Percentiles rank a stretch among this genome's conserved stretches.
Evolutionary conservation across 495 filamentous ascomycete species (phyloP).

Genomic region (Cladorrhinum samala): DNA sequence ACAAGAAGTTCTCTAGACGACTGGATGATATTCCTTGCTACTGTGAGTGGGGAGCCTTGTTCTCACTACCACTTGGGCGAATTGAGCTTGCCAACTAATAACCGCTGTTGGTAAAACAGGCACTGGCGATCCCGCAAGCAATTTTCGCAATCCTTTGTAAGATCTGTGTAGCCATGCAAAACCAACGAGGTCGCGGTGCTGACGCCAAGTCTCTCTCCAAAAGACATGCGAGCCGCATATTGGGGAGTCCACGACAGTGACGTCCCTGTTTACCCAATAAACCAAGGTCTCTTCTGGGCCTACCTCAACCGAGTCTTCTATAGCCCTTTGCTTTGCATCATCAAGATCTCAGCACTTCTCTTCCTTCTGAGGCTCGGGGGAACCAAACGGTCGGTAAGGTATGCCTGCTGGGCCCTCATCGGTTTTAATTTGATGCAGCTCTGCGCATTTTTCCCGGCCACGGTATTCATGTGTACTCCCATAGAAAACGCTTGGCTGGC

Average conservation of each 20-base stretch:
- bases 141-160: slow-evolving; percentile 31
- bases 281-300: slow-evolving; percentile 34
- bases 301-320: slow-evolving; percentile 52
- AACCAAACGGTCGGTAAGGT: slow-evolving; percentile 33
- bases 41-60: slow-evolving; percentile 20
- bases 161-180: neutral
- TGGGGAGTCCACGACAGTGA: slow-evolving; percentile 42
- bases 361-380: slow-evolving; percentile 46
- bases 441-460: slow-evolving; percentile 46
- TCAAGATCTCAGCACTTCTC: slow-evolving; percentile 52
- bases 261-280: slow-evolving; percentile 32
- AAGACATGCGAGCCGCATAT: slow-evolving; percentile 34
- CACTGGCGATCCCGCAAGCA: slow-evolving; percentile 28
- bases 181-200: neutral
- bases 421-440: slow-evolving; percentile 42
- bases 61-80: too few species aligned
- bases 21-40: slow-evolving; percentile 34
- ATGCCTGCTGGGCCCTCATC: slow-evolving; percentile 39
- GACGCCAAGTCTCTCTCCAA: neutral
- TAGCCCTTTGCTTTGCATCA: slow-evolving; percentile 53
- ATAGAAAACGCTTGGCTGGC: slow-evolving; percentile 37
- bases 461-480: slow-evolving; percentile 51
- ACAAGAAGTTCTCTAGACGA: slow-evolving; percentile 25
- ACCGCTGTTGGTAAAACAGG: slow-evolving; percentile 9
- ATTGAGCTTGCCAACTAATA: neutral